Conservation (phyloP, 2,329 filamentous ascomycete species). For the Mycosphaerella arachidis region DNA sequence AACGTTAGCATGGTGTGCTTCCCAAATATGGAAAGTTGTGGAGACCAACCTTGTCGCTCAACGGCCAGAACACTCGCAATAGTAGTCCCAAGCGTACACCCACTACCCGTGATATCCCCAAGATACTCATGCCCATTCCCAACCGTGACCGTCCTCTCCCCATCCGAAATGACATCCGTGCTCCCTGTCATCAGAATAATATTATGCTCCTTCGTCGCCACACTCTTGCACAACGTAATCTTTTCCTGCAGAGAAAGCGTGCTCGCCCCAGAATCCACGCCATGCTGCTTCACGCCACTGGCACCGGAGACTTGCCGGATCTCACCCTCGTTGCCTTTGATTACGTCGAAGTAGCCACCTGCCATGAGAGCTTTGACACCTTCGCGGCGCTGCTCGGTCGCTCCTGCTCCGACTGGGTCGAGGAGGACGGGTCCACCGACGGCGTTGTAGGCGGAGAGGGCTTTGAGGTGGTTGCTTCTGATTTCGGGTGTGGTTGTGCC, state of each 20-base stretch:
- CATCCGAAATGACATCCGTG: constrained; percentile 74
- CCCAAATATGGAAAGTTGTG: too few species aligned
- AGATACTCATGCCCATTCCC: constrained; percentile 72
- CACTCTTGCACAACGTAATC: constrained; percentile 56
- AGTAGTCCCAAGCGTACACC: constrained; percentile 79
- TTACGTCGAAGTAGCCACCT: constrained; percentile 74
- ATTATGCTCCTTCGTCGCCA: constrained; percentile 65
- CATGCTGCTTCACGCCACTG: constrained; percentile 58
- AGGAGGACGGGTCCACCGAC: constrained; percentile 71
- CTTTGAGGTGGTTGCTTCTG: constrained; percentile 65
- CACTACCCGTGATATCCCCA: constrained; percentile 66
- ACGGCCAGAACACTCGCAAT: constrained; percentile 71
- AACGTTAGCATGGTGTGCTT: too few species aligned
- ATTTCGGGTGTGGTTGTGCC: constrained; percentile 78
- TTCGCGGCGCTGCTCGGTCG: constrained; percentile 66
- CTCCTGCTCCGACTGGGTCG: constrained; percentile 87
- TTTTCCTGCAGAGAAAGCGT: constrained; percentile 52
- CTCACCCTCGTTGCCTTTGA: constrained; percentile 93
- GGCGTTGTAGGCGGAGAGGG: constrained; percentile 75
- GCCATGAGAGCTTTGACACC: constrained; percentile 68
- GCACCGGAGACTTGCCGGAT: constrained; percentile 68
- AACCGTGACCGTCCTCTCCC: constrained; percentile 61
- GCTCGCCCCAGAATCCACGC: constrained; percentile 72
- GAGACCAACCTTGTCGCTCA: constrained; percentile 36
- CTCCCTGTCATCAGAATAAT: constrained; percentile 79